Evolutionary conservation across 2,329 filamentous ascomycete species (phyloP).

Genomic region (Rhynchosporium agropyri): DNA sequence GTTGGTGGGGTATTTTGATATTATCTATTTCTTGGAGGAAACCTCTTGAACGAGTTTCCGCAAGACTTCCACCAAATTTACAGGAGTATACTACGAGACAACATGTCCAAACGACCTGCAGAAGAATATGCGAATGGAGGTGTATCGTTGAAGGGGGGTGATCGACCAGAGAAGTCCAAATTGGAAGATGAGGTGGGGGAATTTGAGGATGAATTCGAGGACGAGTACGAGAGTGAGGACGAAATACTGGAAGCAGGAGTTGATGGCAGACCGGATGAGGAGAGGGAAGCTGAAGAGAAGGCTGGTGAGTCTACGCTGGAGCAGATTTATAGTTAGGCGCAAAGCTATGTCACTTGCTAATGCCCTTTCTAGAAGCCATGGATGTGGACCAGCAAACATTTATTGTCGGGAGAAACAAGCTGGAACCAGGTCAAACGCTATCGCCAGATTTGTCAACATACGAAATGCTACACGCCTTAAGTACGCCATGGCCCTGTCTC

Average conservation of each 20-base stretch:
- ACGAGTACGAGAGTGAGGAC: conserved; percentile 88
- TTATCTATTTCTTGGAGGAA: conserved; percentile 30
- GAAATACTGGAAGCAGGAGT: conserved; percentile 94
- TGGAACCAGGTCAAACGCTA: conserved; percentile 87
- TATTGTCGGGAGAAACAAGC: conserved; percentile 90
- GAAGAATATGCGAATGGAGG: conserved; percentile 51
- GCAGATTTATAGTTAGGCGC: conserved; percentile 17
- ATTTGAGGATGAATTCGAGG: conserved; percentile 94
- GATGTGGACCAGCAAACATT: conserved; percentile 93
- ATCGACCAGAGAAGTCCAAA: conserved; percentile 65
- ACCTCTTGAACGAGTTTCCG: conserved; percentile 10
- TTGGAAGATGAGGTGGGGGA: conserved; percentile 72
- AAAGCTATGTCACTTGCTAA: conserved; percentile 30
- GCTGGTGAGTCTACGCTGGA: conserved; percentile 53
- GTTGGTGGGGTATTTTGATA: conserved; percentile 1
- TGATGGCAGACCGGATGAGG: conserved; percentile 87
- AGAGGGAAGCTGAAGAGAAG: conserved; percentile 87
- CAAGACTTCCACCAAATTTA: background rate
- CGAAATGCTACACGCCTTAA: conserved; percentile 94
- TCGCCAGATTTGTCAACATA: conserved; percentile 93
- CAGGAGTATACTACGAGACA: background rate
- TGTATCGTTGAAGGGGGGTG: conserved; percentile 60
- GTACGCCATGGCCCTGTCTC: conserved; percentile 93
- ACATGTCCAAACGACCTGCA: conserved; percentile 62
- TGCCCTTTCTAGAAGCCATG: conserved; percentile 66